Base-by-base conservation (phyloP, 208 protist genomes). In the Tetramitus jugosus region DNA sequence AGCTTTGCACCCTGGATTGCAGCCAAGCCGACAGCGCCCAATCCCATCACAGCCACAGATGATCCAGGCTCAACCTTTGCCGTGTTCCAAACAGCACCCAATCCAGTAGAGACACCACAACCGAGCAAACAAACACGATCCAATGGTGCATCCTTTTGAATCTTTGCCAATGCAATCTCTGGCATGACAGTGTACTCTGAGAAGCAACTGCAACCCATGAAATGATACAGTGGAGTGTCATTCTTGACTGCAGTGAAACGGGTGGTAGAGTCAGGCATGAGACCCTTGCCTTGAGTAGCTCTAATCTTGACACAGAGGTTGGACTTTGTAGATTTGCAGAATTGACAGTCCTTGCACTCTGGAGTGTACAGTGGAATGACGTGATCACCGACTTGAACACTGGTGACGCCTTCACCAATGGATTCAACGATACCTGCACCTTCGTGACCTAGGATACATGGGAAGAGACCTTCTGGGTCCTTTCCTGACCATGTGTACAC, bases 201-300 rank as follows among this genome's bases (percentile, higher is more conserved):
- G 71, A 90, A 90, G 35, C 81, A 84, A 14, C 80, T 85, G 14
- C 40, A 72, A 61, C 88, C 92, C 92, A 95, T 94, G 76, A 88
- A 95, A 69, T 95, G 91, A 78, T 79, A 93, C 33, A 95, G 68
- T n/a, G n/a, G n/a, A 10, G 45, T 40, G 49, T 94, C 60, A 17
- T 33, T n/a, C 26, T 75, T 77, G 13, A 89, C 83, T 42, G 69
- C 83, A 40, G 52, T 89, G 84, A 94, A 95, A 52, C 92, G 80
- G 0, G 80, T 76, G 23, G 91, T 94, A 33, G 84, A 87, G 65
- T 95, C 91, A 52, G 91, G 91, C 92, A 96, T 94, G 14, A 95
- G 43, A 62, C 92, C 92, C 76, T 91, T 79, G 29, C 84, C 87
- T 82, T 91, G 87, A 3, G 92, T 94, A 3, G 74, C 33, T 71